Percentiles rank a stretch among this genome's conserved stretches.
Evolutionary conservation across 106 monocot genomes (phyloP).

Genomic region (Dendrobium catenatum): DNA sequence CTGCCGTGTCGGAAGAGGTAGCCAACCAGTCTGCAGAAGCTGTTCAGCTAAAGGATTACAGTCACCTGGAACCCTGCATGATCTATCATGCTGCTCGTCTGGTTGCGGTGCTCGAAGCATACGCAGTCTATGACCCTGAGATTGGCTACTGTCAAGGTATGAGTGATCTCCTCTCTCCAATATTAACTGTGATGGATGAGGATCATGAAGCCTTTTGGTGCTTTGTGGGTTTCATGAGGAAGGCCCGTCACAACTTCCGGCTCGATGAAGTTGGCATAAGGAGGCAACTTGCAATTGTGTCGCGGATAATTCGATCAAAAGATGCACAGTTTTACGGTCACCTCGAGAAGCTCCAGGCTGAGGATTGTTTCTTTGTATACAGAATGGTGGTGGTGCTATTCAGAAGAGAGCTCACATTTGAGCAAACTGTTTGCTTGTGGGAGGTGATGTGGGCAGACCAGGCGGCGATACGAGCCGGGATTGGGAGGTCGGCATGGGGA

Average conservation of each 20-base stretch:
- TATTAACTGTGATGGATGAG: conserved; percentile 70
- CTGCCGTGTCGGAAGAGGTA: conserved; percentile 34
- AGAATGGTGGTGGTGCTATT: conserved; percentile 92
- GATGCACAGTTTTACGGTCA: conserved; percentile 67
- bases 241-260: conserved; percentile 83
- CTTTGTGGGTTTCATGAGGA: conserved; percentile 86
- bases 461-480: conserved; percentile 65
- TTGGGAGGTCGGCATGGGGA: conserved; percentile 56
- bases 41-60: conserved; percentile 63
- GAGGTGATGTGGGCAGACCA: conserved; percentile 98
- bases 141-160: conserved; percentile 94
- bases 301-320: conserved; percentile 73
- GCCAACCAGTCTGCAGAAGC: conserved; percentile 33
- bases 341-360: conserved; percentile 73
- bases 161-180: conserved; percentile 81
- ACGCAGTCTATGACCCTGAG: conserved; percentile 74
- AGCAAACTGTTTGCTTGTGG: conserved; percentile 81
- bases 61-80: conserved; percentile 70
- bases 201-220: conserved; percentile 87
- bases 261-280: conserved; percentile 86
- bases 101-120: conserved; percentile 72
- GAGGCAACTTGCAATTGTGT: conserved; percentile 57
- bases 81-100: conserved; percentile 75
- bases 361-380: conserved; percentile 93
- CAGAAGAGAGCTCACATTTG: conserved; percentile 71